Evolutionary conservation across 2,329 filamentous ascomycete genomes (phyloP), one percentile per base, ranked within the genome.

Genomic region (Orbilia oligospora): DNA sequence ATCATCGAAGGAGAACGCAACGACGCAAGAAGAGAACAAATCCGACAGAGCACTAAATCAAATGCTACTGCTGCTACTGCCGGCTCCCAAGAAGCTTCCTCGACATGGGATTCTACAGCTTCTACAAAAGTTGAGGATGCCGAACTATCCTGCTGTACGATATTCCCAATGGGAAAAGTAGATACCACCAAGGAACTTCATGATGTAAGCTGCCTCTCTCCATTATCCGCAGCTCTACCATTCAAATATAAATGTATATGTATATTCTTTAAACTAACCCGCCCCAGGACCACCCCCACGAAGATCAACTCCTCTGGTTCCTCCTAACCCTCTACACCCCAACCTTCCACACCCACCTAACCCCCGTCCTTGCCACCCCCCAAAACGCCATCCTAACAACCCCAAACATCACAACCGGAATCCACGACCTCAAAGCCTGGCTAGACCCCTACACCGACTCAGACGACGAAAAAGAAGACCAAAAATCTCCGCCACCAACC

Each of bases 381-480:
- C 93, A 16, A 22, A 76, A 76, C 18, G 71, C 53, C 2, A 14
- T 76, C 46, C 63, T 30, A 30, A 65, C 56, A 12, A 33, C 53
- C 22, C 53, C 68, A 20, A 27, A 27, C 16, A 69, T 76, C n/a
- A 55, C 63, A 5, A 12, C 24, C 46, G 65, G 20, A 8, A 44
- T 69, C 55, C 56, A 56, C 46, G 24, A 76, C 6, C 51, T 76
- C 33, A 76, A 76, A 24, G 12, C 56, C 33, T 76, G 65, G 71
- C 36, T 76, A 4, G 56, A 69, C 10, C 53, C 53, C 16, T 56
- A 56, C 53, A n/a, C 33, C 49, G 65, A 65, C 9, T 36, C 33
- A 4, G 44, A 49, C 20, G 64, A 36, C 49, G n/a, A 20, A 41
- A 38, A 48, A 41, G 49, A 48, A 10, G 44, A 20, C 27, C 27